Evolutionary conservation across 768 basidiomycete genomes (phyloP), one percentile per base, ranked within the genome.

Genomic region (Lactarius quietus): DNA sequence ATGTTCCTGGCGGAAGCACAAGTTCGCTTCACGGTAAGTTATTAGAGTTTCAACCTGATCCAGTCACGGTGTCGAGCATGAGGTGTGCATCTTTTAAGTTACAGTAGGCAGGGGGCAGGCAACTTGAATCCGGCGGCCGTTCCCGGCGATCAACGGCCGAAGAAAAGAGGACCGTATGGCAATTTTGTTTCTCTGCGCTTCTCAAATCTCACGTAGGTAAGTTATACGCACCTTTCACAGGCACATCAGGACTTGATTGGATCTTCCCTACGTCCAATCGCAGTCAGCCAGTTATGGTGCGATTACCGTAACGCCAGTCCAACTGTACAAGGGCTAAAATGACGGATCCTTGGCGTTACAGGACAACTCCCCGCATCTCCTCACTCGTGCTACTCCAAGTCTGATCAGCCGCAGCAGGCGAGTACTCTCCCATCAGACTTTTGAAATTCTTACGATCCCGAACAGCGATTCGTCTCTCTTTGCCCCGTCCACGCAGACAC

Each of bases 211-310:
- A 31, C 61, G 26, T 33, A 52, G 23, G 65, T 58, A 41, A 52
- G 23, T 60, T 58, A 41, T 14, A 63, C 55, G 33, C n/a, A 35
- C 6, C 18, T 51, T 55, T 38, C 3, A 5, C 17, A 15, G 3
- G 29, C 14, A 12, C 29, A 31, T 38, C 45, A 5, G n/a, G 18
- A n/a, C 41, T 29, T 48, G n/a, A 52, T n/a, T 48, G 56, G 28
- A 33, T 38, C 43, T 20, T 18, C 17, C 12, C 43, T 53, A 33
- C 55, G 23, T 51, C 59, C 53, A 57, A 57, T 38, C 9, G 10
- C 41, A 61, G 67, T 17, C 63, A 57, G n/a, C 64, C 67, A 6
- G 64, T 65, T 31, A 58, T 68, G 64, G 63, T 65, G 15, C 64
- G 61, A 31, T 61, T 57, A 56, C 65, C 59, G n/a, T n/a, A n/a